Evolutionary conservation across 2,329 filamentous ascomycete species (phyloP), one percentile per base, ranked within the genome.

Genomic region (Chaetothyriales sp.): DNA sequence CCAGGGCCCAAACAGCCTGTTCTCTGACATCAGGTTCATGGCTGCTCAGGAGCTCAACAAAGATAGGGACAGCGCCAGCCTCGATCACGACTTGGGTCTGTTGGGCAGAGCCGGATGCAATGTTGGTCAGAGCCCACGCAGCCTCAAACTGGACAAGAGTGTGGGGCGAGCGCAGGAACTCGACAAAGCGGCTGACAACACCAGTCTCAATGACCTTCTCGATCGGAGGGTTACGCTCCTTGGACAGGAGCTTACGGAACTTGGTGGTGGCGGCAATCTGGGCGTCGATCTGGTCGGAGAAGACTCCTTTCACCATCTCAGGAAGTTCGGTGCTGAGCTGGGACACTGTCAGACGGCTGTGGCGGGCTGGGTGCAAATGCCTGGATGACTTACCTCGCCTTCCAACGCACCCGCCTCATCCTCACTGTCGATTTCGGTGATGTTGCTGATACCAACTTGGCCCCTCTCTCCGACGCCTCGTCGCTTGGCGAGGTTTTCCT

Each of bases 61-160:
- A 98, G 68, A 98, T 98, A 51, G 92, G 92, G 43, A 98, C 92
- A 57, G 92, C 92, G 61, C 92, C 92, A 56, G 92, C 90, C 72
- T 96, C 90, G 63, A 98, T 98, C 60, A 98, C 92, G 49, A 96
- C 92, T 71, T 98, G 92, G 56, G 92, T 98, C 74, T 98, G 92
- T 61, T 87, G 84, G 54, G 92, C 92, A 53, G 90, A 96, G 56
- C 92, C 92, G 47, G 90, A 96, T 55, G 92, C 92, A 70, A 98
- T 98, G 76, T 98, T 98, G 75, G 92, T 98, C 65, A 98, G 75
- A 57, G 92, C 92, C 92, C 92, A 98, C 44, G 92, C 92, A 63
- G 92, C 92, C 76, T 98, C 92, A 66, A 98, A 98, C 71, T 98
- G 92, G 51, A 98, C 92, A 47, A 98, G 79, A 32, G 92, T 96